Base-by-base conservation (phyloP, 2,329 filamentous ascomycete genomes). In the Acrodontium crateriforme region DNA sequence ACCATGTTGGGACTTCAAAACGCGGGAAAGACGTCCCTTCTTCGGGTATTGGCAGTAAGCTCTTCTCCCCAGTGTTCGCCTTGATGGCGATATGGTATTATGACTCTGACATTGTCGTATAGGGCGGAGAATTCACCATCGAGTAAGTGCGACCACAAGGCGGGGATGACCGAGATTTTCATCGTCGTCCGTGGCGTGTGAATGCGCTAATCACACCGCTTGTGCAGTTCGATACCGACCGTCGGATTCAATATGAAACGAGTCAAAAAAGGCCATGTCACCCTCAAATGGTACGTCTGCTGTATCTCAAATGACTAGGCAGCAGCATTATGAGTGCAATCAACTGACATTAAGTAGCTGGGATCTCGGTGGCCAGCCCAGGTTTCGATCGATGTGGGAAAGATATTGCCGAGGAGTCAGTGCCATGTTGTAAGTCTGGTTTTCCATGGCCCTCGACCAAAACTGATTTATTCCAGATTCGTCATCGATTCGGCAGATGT, bases 191-290 rank as follows among this genome's bases (percentile, higher is more conserved):
- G 31, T 29, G 27, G 31, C 25, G 30, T n/a, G n/a, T n/a, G n/a
- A 28, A 30, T 27, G 28, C 25, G 28, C 24, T 23, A 27, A 54
- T 60, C 46, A 60, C 42, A 29, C 24, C 20, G 33, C 36, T 42
- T 52, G 42, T 59, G 51, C 63, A 95, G 87, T 65, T 92, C 87
- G 42, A 94, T 95, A 55, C 89, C 89, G 37, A 98, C 89, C 10
- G 87, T 98, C 47, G 89, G 89, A 41, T 95, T 95, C 67, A 98
- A 95, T 59, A 93, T 94, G 75, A 95, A 95, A 68, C 78, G 80
- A 44, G 84, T 98, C 46, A 85, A 94, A 61, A 87, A 89, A 52
- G 89, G 89, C 45, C 87, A 95, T 71, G 89, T 98, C 55, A 92
- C 89, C 46, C 68, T 98, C 49, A 95, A 95, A 62, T 98, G 89